Conservation (phyloP, 352 stramenopile genomes). For the Phytophthora citrophthora region DNA sequence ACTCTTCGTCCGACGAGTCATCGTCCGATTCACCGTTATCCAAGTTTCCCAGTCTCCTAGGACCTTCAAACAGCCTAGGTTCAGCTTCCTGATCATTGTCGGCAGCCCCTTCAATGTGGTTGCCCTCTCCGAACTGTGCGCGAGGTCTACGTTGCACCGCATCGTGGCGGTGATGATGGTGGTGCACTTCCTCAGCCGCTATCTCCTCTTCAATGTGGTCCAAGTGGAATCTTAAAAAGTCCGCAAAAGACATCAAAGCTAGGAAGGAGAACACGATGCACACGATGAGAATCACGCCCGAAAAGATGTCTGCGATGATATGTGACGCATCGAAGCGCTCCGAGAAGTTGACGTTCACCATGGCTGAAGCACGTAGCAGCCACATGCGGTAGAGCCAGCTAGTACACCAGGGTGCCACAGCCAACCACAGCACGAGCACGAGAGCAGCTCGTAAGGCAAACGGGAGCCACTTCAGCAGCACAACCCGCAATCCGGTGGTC, state of each 20-base stretch:
- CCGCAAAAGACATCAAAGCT: conserved; percentile 94
- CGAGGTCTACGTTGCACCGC: conserved; percentile 13
- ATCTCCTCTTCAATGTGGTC: conserved; percentile 82
- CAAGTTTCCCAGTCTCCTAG: conserved; percentile 45
- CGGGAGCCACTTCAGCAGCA: conserved; percentile 90
- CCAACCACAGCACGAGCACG: conserved; percentile 87
- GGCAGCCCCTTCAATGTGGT: conserved; percentile 12
- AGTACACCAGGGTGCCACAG: conserved; percentile 90
- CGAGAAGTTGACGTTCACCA: conserved; percentile 86
- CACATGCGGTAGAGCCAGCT: conserved; percentile 96
- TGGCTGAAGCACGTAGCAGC: conserved; percentile 87
- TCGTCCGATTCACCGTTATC: conserved; percentile 48
- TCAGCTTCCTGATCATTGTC: conserved; percentile 38
- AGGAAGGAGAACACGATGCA: conserved; percentile 95
- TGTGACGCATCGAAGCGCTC: conserved; percentile 78
- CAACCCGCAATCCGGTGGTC: conserved; percentile 78
- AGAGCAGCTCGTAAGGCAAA: conserved; percentile 78
- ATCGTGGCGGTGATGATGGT: conserved; percentile 31
- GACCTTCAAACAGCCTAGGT: conserved; percentile 45
- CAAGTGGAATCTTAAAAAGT: conserved; percentile 93
- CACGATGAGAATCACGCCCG: conserved; percentile 90
- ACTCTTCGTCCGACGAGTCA: conserved; percentile 66
- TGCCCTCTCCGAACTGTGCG: conserved; percentile 26
- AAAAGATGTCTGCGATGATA: conserved; percentile 87
- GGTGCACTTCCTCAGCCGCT: conserved; percentile 42